phyloP scores from a whole-genome alignment of 148 eudicot genomes.

The Rhododendron mucronatum region DNA sequence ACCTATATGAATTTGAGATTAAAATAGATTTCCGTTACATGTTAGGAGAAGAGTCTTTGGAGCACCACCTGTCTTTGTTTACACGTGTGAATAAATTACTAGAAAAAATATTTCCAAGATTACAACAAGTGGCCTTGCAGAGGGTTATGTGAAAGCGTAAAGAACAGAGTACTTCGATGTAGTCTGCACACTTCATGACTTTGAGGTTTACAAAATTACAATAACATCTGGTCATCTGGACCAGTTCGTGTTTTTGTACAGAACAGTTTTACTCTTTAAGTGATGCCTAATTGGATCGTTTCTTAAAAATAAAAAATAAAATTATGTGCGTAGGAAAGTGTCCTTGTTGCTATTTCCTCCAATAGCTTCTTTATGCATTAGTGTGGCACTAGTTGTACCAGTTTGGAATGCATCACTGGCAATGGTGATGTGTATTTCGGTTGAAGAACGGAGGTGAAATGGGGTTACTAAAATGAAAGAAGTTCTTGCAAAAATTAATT shows the following conservation, averaged over 20 bases:
- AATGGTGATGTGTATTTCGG: not conserved
- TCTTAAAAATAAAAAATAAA: not conserved
- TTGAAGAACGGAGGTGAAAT: not conserved
- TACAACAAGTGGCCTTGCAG: not conserved
- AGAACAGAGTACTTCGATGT: not conserved
- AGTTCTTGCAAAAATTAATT: no score
- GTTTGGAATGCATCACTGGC: not conserved
- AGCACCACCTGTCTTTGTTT: not conserved
- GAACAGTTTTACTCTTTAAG: not conserved
- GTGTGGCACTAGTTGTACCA: not conserved
- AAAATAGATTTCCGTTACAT: not conserved
- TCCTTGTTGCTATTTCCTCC: not conserved
- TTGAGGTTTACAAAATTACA: not conserved
- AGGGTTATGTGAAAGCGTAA: not conserved
- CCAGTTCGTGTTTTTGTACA: no score
- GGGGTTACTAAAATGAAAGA: not conserved
- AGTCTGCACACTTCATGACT: not conserved
- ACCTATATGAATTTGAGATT: not conserved
- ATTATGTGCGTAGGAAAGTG: not conserved
- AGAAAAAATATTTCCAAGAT: not conserved
- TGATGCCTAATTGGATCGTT: not conserved
- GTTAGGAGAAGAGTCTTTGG: constrained; percentile 7
- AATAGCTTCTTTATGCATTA: not conserved
- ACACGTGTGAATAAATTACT: not conserved
- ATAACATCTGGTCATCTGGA: not conserved